These are phyloP conservation scores for Herpotrichia juniperi DNA, from an alignment of 2,329 filamentous ascomycete genomes.

Conservation along the genomic window DNA sequence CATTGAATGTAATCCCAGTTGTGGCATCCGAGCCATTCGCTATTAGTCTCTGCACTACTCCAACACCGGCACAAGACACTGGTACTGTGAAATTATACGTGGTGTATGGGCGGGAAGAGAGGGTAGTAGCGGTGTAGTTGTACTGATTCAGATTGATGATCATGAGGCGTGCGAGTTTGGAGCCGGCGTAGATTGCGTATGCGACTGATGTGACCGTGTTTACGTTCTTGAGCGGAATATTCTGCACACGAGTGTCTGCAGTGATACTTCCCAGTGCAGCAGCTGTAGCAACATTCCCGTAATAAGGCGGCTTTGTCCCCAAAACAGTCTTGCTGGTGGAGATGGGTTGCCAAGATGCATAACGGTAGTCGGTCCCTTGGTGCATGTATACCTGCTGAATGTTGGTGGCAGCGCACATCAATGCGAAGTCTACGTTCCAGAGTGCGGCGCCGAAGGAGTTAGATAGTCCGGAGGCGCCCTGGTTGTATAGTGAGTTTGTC, in stretches of 20 bases:
- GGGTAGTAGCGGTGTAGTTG: constrained; percentile 60
- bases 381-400: constrained; percentile 68
- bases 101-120: constrained; percentile 36
- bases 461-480: constrained; percentile 66
- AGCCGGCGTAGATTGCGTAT: constrained; percentile 61
- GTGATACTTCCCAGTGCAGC: constrained; percentile 58
- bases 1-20: constrained; percentile 66
- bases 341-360: constrained; percentile 66
- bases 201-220: constrained; percentile 52
- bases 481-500: constrained; percentile 67
- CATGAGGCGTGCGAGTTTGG: constrained; percentile 55
- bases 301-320: constrained; percentile 69
- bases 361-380: constrained; percentile 67
- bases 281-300: constrained; percentile 65
- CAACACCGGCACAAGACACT: constrained; percentile 23
- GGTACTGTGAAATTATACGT: constrained; percentile 54
- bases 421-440: constrained; percentile 68
- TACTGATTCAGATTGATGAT: constrained; percentile 65
- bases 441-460: constrained; percentile 70
- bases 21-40: constrained; percentile 70
- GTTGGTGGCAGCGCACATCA: constrained; percentile 62
- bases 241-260: constrained; percentile 52
- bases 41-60: constrained; percentile 56
- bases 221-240: constrained; percentile 49
- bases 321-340: constrained; percentile 55